Base-by-base conservation (phyloP, 75 land plant genomes). In the Isoetes taiwanensis region DNA sequence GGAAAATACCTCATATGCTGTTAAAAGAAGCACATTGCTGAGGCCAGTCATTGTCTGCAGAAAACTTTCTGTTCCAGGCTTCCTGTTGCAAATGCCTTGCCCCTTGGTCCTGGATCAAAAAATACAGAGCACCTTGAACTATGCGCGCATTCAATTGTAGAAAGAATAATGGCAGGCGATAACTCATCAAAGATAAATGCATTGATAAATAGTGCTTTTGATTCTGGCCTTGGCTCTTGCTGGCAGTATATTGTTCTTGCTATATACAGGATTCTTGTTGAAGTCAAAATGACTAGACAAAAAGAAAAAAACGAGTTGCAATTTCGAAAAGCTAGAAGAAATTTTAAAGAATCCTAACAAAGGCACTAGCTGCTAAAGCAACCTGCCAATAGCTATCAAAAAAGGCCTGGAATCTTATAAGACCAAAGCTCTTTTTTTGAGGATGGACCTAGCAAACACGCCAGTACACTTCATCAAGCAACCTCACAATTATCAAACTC, bases 101-200 rank as follows among this genome's bases (percentile, higher is more conserved):
- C 85, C 14, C 95, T 82, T 28, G 95, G 95, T 11, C 95, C 95
- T 64, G 95, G 95, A 75, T 88, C 95, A 75, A 88, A 88, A 59
- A 84, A 84, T 1, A 81, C 62, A 23, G 83, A 70, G 32, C 82
- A 75, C 19, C 89, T 89, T 57, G 80, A 81, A 54, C 66, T 65
- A 21, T 69, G 59, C 4, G 95, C 95, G 69, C 71, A 84, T 1
- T 80, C 72, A 35, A 84, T 34, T 28, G 76, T 67, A 50, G 82
- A 73, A 2, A 43, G 34, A 25, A 88, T 70, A 23, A 81, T 24
- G 25, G 39, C 25, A 39, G 95, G 89, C 27, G 63, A 56, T 10
- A 88, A 69, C 71, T 88, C 95, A 53, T 88, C 95, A 67, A 84
- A 88, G 11, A 68, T 73, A 70, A 81, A 88, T 30, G 89, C 95